Base-by-base conservation (phyloP, 176 grass and related monocot genomes). In the Hordeum marinum region DNA sequence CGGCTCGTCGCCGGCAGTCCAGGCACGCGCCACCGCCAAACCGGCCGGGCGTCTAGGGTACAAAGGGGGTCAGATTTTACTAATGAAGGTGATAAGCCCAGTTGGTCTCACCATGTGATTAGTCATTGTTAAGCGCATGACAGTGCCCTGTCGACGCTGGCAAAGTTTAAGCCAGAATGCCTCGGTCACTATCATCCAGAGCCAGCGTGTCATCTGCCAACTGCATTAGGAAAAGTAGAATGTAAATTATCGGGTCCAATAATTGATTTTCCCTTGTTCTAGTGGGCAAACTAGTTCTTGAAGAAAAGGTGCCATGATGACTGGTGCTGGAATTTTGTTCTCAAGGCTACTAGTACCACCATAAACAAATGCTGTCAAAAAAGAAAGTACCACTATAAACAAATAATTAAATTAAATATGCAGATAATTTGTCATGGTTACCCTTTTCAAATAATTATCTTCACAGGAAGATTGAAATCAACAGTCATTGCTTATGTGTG, bases 81-180 rank as follows among this genome's bases (percentile, higher is more conserved):
- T 50, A 52, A 81, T 48, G 41, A 50, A 67, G 66, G 63, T 0
- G 82, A 78, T 64, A 63, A 72, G 78, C 32, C 12, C 8, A 52
- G 23, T 32, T 18, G 70, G 68, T 29, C 34, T 61, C 68, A 11
- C 29, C 78, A 63, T 67, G 88, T 77, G 71, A 89, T 85, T 40
- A 50, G 82, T 81, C 69, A 76, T 45, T 85, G 48, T 85, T 75
- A 76, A 80, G 12, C 11, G 62, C 48, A 0, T 60, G 69, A 61
- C 76, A 60, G 76, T 18, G 63, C 72, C 83, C 55, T 57, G 52
- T 35, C 12, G 41, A 57, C 4, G 55, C 83, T 74, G 83, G 55
- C 79, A 90, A 32, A 43, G 54, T 62, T 52, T 64, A 76, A 20
- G 40, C 41, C 6, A 25, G 3, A 45, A 72, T 23, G 81, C 55